Percentiles rank a stretch among this genome's conserved stretches.
phyloP scores from a whole-genome alignment of 257 asterid genomes.

The Nicotiana otophora region DNA sequence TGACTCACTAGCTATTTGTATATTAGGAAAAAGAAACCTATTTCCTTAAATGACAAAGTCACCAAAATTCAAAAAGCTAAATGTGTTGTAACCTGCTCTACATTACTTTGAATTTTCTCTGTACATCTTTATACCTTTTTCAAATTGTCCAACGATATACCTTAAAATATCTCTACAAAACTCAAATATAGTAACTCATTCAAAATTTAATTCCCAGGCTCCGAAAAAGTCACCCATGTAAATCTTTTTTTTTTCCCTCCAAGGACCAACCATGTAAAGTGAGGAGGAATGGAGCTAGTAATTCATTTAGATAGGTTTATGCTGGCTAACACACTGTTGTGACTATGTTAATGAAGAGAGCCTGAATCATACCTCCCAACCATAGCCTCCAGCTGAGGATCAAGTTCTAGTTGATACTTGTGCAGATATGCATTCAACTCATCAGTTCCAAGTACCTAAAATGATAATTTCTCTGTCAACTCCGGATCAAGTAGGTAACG shows the following conservation, averaged over 20 bases:
- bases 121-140: background rate
- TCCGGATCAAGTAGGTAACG: background rate
- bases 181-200: background rate
- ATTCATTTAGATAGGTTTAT: background rate
- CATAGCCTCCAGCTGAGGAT: slow-evolving; percentile 38
- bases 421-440: slow-evolving; percentile 35
- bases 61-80: background rate
- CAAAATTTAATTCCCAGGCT: background rate
- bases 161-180: background rate
- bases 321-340: background rate
- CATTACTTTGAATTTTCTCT: background rate
- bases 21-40: background rate
- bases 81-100: background rate
- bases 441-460: slow-evolving; percentile 39
- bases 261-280: background rate
- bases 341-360: background rate
- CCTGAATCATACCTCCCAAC: slow-evolving; percentile 27
- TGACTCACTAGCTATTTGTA: background rate
- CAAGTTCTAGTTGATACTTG: slow-evolving; percentile 31
- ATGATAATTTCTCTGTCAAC: background rate
- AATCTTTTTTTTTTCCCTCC: background rate
- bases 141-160: background rate
- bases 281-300: background rate
- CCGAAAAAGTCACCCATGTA: background rate
- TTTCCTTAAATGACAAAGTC: background rate